Base-by-base conservation (phyloP, 768 basidiomycete species). In the Trametes maxima region DNA sequence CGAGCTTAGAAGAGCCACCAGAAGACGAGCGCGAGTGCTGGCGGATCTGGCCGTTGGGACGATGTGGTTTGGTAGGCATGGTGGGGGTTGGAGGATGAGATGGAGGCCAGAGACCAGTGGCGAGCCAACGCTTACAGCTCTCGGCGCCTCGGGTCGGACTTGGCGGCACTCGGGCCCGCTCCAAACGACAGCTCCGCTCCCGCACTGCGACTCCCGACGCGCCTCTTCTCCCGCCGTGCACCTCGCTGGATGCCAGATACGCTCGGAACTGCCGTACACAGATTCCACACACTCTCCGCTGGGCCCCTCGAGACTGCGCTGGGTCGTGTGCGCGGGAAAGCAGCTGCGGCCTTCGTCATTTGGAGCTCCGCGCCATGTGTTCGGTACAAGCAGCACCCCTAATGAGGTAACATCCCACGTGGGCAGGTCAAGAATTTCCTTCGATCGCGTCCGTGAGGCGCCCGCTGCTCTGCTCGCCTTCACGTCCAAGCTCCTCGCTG, bases 11-110 rank as follows among this genome's bases (percentile, higher is more conserved):
- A 37, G 81, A 79, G 22, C 77, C 75, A 5, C 73, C 70, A 3
- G 88, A 89, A 51, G 85, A 82, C 19, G 82, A 79, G 66, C 87
- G 83, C 24, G 88, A 85, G 68, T 89, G 87, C 2, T 84, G 75
- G 67, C 86, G 86, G 61, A 80, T 75, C 45, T 78, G 78, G 55
- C 82, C 72, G 78, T 72, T 48, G 76, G 74, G 42, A 77, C 82
- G 78, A 66, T 84, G 80, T 51, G 76, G 68, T 74, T 82, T 85
- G 65, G 75, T 79, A 47, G 85, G 75, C 80, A 84, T 85, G 70
- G 57, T 65, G 49, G 67, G n/a, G 24, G 63, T 53, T 56, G 67
- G 54, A 68, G 55, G 63, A 35, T 50, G 57, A 44, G 57, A 50
- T 58, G 62, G 60, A 60, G 49, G 21, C 25, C 35, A 24, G 48